A percentile compares a stretch with the other conserved stretches of the same genome.
Evolutionary conservation across 352 stramenopile species (phyloP).

Genomic region (Phytophthora palmivora): DNA sequence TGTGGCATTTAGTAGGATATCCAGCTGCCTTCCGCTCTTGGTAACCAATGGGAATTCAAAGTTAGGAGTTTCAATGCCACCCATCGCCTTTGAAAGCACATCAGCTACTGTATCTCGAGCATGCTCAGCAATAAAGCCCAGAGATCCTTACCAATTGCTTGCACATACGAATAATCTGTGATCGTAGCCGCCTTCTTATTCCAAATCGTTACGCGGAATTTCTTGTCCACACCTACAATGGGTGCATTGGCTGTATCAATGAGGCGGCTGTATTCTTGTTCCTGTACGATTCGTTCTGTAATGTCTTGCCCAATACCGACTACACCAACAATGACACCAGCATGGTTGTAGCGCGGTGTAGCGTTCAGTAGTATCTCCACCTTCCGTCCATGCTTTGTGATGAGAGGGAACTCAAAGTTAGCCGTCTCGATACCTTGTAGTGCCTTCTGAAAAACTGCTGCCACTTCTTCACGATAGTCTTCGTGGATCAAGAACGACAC

Average conservation of each 20-base stretch:
- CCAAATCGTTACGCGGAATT: slow-evolving; percentile 91
- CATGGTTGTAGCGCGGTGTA: slow-evolving; percentile 67
- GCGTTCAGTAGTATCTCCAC: slow-evolving; percentile 86
- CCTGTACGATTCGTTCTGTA: slow-evolving; percentile 78
- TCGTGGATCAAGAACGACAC: slow-evolving; percentile 83
- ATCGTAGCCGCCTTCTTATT: slow-evolving; percentile 92
- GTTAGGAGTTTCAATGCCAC: slow-evolving; percentile 75
- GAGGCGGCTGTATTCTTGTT: slow-evolving; percentile 83
- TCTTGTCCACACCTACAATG: slow-evolving; percentile 85
- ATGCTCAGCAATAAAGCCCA: slow-evolving; percentile 75
- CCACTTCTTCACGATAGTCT: slow-evolving; percentile 70
- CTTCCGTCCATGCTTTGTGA: slow-evolving; percentile 78
- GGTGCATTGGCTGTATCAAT: slow-evolving; percentile 87
- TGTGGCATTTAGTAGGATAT: slow-evolving; percentile 86
- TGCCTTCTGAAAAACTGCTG: slow-evolving; percentile 73
- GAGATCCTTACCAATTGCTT: slow-evolving; percentile 86
- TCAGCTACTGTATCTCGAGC: slow-evolving; percentile 69
- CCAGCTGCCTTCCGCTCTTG: slow-evolving; percentile 67
- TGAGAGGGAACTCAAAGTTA: slow-evolving; percentile 85
- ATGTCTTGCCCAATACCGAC: slow-evolving; percentile 89
- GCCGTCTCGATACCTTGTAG: slow-evolving; percentile 71
- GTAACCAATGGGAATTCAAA: slow-evolving; percentile 89
- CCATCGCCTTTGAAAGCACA: slow-evolving; percentile 71
- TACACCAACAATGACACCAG: slow-evolving; percentile 70
- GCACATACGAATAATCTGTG: slow-evolving; percentile 88